Base-by-base conservation (phyloP, 2,329 filamentous ascomycete species). In the Cercospora janseana region DNA sequence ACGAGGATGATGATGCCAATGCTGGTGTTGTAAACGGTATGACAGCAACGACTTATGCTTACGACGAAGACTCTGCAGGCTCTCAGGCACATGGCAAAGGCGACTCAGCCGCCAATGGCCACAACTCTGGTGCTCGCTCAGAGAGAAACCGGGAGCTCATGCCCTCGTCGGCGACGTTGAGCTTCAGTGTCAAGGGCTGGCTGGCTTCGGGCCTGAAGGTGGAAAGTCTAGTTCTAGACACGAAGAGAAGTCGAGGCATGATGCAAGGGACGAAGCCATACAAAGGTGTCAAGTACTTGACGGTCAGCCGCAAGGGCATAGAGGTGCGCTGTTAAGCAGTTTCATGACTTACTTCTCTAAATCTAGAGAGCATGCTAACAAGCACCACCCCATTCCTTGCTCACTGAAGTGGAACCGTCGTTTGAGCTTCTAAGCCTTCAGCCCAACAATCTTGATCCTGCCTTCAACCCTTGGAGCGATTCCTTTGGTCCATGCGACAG, bases 261-360 rank as follows among this genome's bases (percentile, higher is more conserved):
- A 89, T 89, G 0, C 89, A 95, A 59, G 83, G 87, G 2, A 83
- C 97, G 29, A 94, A 90, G 71, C 93, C 93, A 18, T 97, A 95
- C 71, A 98, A 97, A 72, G 93, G 93, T 1, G 93, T 98, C 59
- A 98, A 98, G 72, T 98, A 98, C 70, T 69, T 98, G 61, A 96
- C 91, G 60, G 79, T 83, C 9, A 82, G 79, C 65, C 70, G 72
- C 51, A 73, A 73, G 57, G 82, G 82, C 0, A 68, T 79, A 4
- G 77, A 79, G 58, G 63, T 70, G 42, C 65, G 73, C 51, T 75
- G 73, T 58, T 74, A 62, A 42, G 13, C 29, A 38, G 8, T 27
- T 21, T 26, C 10, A n/a, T 24, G 13, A 20, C 12, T 16, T 24
- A 20, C 10, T 20, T 12, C 15, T 21, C 10, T 4, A 10, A 20